Conservation (phyloP, 768 basidiomycete genomes). For the Agrocybe chaxingu region DNA sequence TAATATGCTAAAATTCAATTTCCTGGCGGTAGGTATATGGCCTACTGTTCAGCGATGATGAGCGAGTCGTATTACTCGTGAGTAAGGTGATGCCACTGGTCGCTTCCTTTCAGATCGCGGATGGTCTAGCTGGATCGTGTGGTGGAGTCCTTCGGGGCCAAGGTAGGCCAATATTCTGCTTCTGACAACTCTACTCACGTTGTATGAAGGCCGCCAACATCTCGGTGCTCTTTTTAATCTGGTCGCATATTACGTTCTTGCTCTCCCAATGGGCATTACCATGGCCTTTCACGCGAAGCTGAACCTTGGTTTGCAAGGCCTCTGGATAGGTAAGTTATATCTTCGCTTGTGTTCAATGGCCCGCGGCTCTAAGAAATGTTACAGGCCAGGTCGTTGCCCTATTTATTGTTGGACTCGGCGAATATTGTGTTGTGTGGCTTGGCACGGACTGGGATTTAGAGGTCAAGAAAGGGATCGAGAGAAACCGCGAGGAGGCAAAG, state of each 20-base stretch:
- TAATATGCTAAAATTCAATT: neutral
- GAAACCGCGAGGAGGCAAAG: conserved; percentile 47
- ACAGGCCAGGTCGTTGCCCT: conserved; percentile 72
- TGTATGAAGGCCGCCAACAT: conserved; percentile 55
- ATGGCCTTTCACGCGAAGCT: conserved; percentile 56
- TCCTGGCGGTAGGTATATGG: conserved; percentile 49
- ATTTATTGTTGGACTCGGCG: conserved; percentile 66
- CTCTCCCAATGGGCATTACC: conserved; percentile 74
- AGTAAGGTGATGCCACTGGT: conserved; percentile 72
- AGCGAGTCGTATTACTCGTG: conserved; percentile 53
- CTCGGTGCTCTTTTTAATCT: conserved; percentile 74
- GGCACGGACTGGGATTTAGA: conserved; percentile 64
- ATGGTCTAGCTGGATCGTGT: conserved; percentile 65
- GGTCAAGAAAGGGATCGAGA: conserved; percentile 47
- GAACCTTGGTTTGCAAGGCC: conserved; percentile 53
- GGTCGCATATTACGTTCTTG: conserved; percentile 74
- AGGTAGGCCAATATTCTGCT: conserved; percentile 37
- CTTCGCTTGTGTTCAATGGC: neutral
- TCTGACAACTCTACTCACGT: neutral
- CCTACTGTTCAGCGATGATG: conserved; percentile 66
- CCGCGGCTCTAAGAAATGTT: neutral
- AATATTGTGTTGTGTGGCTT: conserved; percentile 59
- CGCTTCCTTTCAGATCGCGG: conserved; percentile 76
- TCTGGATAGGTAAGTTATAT: conserved; percentile 68
- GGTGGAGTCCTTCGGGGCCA: conserved; percentile 78